Evolutionary conservation across 1,284 basidiomycete species (phyloP), one percentile per base, ranked within the genome.

Genomic region (Moniliella sp.): DNA sequence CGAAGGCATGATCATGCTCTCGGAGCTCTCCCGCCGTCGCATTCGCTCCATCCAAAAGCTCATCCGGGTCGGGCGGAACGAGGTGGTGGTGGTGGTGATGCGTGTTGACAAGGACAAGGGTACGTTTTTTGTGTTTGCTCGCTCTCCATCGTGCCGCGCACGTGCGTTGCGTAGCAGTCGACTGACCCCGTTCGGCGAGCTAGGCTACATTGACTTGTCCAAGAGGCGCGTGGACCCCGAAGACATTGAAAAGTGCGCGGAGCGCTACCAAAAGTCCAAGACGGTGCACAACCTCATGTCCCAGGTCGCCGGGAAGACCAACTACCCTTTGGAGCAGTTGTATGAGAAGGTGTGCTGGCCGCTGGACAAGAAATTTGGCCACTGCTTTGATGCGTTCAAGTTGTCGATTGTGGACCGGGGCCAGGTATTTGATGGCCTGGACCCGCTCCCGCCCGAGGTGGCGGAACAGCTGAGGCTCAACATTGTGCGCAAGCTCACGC

Each of bases 41-140:
- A 99, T 99, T 57, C 69, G 88, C 53, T 88, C 82, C 13, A 93
- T 99, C 31, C 88, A 97, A 63, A 97, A 97, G 64, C 72, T 97
- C 36, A 97, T 97, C 62, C 71, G 88, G 37, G 86, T 97, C 2
- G 88, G 88, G 13, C 71, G 91, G 53, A 99, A 99, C 62, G 88
- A 97, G 62, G 88, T 97, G 39, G 88, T 97, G 40, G n/a, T n/a
- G n/a, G 88, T 97, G 39, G 91, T 97, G 0, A 72, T 97, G 46
- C 71, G 88, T 61, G 88, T 99, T 23, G 88, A 99, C 70, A 93
- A 93, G 64, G 91, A 97, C 65, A 97, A 99, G 68, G n/a, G n/a
- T n/a, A n/a, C n/a, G n/a, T n/a, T n/a, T n/a, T n/a, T n/a, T n/a
- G n/a, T n/a, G n/a, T n/a, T n/a, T n/a, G n/a, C n/a, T n/a, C n/a